phyloP scores from a whole-genome alignment of 164 flowering plant species.

The Piper betle region DNA sequence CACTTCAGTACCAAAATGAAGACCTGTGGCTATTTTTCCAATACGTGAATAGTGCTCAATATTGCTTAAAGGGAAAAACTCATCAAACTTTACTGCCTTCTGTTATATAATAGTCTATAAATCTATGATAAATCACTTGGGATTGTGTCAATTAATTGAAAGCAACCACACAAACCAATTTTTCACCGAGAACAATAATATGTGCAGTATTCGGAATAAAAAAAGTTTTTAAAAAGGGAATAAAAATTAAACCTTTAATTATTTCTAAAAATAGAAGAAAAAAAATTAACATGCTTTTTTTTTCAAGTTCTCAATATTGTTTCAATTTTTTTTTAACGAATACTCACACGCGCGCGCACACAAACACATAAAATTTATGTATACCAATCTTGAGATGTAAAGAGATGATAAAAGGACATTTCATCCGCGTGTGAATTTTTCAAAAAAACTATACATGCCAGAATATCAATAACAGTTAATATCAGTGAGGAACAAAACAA shows the following conservation, averaged over 20 bases:
- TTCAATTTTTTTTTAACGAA: too few relatives aligned
- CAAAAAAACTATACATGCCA: neutral
- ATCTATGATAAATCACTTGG: neutral
- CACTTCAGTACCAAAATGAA: conserved; percentile 87
- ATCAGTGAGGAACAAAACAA: neutral
- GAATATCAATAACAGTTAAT: too few relatives aligned
- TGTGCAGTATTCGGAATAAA: too few relatives aligned
- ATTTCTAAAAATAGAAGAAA: too few relatives aligned
- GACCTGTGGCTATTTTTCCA: conserved; percentile 29
- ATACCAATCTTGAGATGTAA: neutral
- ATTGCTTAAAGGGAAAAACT: neutral
- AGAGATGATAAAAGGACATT: neutral
- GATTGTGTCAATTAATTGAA: too few relatives aligned
- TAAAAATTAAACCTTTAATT: too few relatives aligned
- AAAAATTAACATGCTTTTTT: too few relatives aligned
- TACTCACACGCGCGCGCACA: neutral
- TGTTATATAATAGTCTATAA: neutral
- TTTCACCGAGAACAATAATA: too few relatives aligned
- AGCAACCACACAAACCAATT: too few relatives aligned
- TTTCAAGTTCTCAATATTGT: too few relatives aligned
- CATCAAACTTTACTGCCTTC: neutral
- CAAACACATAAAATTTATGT: neutral
- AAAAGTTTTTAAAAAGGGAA: too few relatives aligned
- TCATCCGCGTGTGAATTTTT: too few relatives aligned
- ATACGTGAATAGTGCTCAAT: neutral